Evolutionary conservation across 768 basidiomycete genomes (phyloP).

Genomic region (Tubosaeta sp.): DNA sequence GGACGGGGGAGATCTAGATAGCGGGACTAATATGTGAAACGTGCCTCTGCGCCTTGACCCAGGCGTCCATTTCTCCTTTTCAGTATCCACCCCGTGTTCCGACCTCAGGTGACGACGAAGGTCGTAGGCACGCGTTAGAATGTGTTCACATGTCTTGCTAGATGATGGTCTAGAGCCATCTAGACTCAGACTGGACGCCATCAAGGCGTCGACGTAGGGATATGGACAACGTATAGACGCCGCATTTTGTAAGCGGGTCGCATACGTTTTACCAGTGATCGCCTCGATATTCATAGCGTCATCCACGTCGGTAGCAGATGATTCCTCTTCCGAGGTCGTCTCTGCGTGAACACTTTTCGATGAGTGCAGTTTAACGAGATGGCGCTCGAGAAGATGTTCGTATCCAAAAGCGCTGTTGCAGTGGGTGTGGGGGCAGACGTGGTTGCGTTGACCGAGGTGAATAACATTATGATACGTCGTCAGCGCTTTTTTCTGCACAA

Average conservation of each 20-base stretch:
- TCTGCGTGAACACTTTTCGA: constrained; percentile 9
- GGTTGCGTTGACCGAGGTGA: constrained; percentile 72
- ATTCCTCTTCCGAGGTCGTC: constrained; percentile 24
- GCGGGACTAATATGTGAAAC: neutral
- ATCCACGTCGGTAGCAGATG: constrained; percentile 22
- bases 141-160: constrained; percentile 49
- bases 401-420: constrained; percentile 77
- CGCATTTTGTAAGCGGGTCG: constrained; percentile 37
- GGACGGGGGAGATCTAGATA: constrained; percentile 8
- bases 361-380: constrained; percentile 53
- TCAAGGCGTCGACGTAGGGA: constrained; percentile 43
- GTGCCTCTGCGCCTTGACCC: constrained; percentile 38
- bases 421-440: constrained; percentile 53
- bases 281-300: constrained; percentile 24
- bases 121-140: constrained; percentile 85
- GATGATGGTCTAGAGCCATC: constrained; percentile 9
- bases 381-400: constrained; percentile 79
- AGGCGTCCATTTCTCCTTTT: constrained; percentile 60
- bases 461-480: constrained; percentile 64
- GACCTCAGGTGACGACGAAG: constrained; percentile 74
- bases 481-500: constrained; percentile 72
- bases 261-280: constrained; percentile 69
- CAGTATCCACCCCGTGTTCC: constrained; percentile 56
- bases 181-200: neutral
- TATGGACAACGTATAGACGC: constrained; percentile 57